Percentiles rank a stretch among this genome's conserved stretches.
Conservation (phyloP, 2,329 filamentous ascomycete genomes). For the Sporothrix brasiliensis region DNA sequence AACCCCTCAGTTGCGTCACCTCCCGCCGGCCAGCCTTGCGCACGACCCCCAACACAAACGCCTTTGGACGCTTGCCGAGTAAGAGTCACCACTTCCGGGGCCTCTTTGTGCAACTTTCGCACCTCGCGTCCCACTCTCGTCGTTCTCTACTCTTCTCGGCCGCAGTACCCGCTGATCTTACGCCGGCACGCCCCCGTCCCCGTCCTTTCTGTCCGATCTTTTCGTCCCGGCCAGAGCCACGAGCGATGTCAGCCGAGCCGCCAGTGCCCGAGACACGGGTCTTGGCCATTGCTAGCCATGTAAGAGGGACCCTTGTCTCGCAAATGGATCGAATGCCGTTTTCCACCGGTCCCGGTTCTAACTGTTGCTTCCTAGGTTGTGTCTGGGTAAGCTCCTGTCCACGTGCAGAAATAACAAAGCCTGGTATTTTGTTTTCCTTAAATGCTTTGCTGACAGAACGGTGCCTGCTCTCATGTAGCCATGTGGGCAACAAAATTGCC, state of each 20-base stretch:
- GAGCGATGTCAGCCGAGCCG: slow-evolving; percentile 46
- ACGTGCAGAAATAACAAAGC: not conserved
- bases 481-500: slow-evolving; percentile 97
- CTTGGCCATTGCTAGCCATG: slow-evolving; percentile 91
- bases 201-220: not conserved
- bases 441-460: not conserved
- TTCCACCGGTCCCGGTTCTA: slow-evolving; percentile 31
- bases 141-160: not conserved
- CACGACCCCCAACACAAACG: not conserved
- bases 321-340: not conserved
- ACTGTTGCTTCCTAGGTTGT: slow-evolving; percentile 59
- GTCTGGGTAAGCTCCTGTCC: slow-evolving; percentile 64
- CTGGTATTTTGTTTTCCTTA: not conserved
- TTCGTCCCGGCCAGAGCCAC: not conserved
- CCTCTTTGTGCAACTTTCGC: not conserved
- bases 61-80: slow-evolving; percentile 1
- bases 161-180: not conserved
- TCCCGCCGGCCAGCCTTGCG: slow-evolving; percentile 10
- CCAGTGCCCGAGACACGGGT: slow-evolving; percentile 66
- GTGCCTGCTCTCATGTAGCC: slow-evolving; percentile 57
- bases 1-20: slow-evolving; percentile 22
- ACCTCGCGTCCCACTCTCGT: not conserved
- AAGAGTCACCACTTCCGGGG: not conserved
- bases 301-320: slow-evolving; percentile 59
- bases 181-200: not conserved